These are phyloP conservation scores for Mesotaenium endlicherianum DNA, from an alignment of 139 green algal genomes.

Conservation along the genomic window DNA sequence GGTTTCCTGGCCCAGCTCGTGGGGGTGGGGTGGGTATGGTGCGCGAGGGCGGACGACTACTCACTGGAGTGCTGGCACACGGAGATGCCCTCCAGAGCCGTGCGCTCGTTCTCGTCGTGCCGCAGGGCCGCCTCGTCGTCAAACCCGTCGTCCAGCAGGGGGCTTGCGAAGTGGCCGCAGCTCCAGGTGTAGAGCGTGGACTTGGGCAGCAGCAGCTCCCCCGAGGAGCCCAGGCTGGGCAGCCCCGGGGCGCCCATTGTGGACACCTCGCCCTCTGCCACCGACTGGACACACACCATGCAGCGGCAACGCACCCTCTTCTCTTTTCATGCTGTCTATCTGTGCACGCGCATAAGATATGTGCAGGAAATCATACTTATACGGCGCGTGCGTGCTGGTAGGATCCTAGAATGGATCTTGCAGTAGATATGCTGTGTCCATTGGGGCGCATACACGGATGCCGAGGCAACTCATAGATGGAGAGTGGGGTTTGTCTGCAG, in stretches of 20 bases:
- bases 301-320: background rate
- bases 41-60: too few species aligned
- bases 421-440: too few species aligned
- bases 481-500: too few species aligned
- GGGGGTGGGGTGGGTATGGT: too few species aligned
- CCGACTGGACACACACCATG: background rate
- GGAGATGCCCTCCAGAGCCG: constrained; percentile 20
- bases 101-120: background rate
- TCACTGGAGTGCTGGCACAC: constrained; percentile 18
- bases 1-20: too few species aligned
- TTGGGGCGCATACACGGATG: too few species aligned
- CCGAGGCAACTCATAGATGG: too few species aligned
- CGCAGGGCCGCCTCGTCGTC: constrained; percentile 26
- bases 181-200: constrained; percentile 32
- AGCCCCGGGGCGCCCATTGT: background rate
- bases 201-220: background rate
- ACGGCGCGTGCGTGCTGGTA: too few species aligned
- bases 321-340: background rate
- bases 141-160: constrained; percentile 6
- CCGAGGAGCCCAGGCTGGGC: background rate
- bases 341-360: too few species aligned
- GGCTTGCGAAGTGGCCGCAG: constrained; percentile 36
- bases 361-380: too few species aligned
- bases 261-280: background rate
- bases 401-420: too few species aligned